phyloP scores from a whole-genome alignment of 2,329 filamentous ascomycete genomes.

The Pseudogymnoascus sp. region DNA sequence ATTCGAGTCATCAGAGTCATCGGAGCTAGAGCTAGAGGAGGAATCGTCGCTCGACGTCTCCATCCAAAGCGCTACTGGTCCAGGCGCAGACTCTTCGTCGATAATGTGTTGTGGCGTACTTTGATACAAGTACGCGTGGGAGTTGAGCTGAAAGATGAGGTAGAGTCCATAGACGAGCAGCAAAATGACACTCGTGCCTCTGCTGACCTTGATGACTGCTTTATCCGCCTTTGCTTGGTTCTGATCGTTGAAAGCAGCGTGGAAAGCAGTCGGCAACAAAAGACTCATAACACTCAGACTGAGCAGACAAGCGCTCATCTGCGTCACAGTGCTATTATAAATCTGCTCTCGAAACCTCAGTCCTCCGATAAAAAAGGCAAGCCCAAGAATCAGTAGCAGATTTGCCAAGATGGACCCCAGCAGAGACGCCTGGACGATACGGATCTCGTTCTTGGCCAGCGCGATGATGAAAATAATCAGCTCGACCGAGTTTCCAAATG shows the following conservation, averaged over 20 bases:
- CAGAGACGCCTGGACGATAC: constrained; percentile 84
- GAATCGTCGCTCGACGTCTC: constrained; percentile 61
- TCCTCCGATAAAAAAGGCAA: constrained; percentile 83
- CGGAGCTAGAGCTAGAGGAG: constrained; percentile 60
- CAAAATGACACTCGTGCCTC: constrained; percentile 78
- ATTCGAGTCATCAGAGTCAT: constrained; percentile 58
- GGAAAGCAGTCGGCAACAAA: constrained; percentile 83
- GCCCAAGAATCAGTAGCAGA: constrained; percentile 79
- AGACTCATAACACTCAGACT: constrained; percentile 87
- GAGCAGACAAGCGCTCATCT: constrained; percentile 91
- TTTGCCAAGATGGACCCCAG: constrained; percentile 87
- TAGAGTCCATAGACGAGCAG: constrained; percentile 78
- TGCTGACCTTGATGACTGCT: constrained; percentile 75
- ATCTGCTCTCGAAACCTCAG: constrained; percentile 85
- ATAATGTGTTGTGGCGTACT: constrained; percentile 89
- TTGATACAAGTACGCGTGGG: constrained; percentile 85
- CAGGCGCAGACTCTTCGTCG: constrained; percentile 82
- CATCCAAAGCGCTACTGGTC: constrained; percentile 74
- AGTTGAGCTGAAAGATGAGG: constrained; percentile 84
- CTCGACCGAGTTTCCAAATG: constrained; percentile 73
- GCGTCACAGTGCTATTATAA: constrained; percentile 91
- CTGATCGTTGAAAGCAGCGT: constrained; percentile 69
- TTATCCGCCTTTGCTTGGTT: constrained; percentile 49
- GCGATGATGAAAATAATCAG: constrained; percentile 78
- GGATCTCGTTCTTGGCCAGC: constrained; percentile 73